Evolutionary conservation across 768 basidiomycete genomes (phyloP).

Genomic region (Naganishia onofrii): DNA sequence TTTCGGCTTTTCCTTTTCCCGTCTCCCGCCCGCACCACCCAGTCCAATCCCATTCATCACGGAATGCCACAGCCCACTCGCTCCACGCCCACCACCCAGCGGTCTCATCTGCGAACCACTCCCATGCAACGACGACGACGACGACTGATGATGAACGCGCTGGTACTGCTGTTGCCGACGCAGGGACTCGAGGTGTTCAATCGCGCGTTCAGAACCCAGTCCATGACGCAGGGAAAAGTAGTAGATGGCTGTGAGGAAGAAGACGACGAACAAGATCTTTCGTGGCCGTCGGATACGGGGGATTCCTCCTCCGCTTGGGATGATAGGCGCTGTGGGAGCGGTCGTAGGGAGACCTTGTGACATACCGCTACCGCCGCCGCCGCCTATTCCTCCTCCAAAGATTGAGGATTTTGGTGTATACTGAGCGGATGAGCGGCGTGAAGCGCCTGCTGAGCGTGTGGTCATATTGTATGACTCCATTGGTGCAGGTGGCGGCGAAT

Average conservation of each 20-base stretch:
- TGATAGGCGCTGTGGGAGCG: not conserved
- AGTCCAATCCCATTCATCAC: slow-evolving; percentile 13
- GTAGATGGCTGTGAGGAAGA: slow-evolving; percentile 48
- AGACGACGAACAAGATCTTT: slow-evolving; percentile 49
- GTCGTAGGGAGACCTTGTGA: not conserved
- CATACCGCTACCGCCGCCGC: not conserved
- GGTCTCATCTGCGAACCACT: slow-evolving; percentile 9
- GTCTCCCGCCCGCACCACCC: slow-evolving; percentile 8
- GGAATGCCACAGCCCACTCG: slow-evolving; percentile 27
- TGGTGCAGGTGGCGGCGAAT: not conserved
- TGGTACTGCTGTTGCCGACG: slow-evolving; percentile 6
- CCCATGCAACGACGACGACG: slow-evolving; percentile 3
- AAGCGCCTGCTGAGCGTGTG: not conserved
- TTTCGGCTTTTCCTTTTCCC: slow-evolving; percentile 26
- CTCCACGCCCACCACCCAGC: slow-evolving; percentile 26
- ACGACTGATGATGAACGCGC: not conserved
- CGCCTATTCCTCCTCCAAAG: no score
- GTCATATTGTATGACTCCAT: slow-evolving; percentile 18
- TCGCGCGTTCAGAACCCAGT: slow-evolving; percentile 42
- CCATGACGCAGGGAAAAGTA: slow-evolving; percentile 51
- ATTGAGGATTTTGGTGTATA: slow-evolving; percentile 2
- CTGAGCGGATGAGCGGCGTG: not conserved
- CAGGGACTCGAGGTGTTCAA: slow-evolving; percentile 6
- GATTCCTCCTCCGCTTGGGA: not conserved
- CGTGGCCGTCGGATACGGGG: slow-evolving; percentile 37